Conservation (phyloP, 1,284 basidiomycete species). For the Singerocomus inundabilis region DNA sequence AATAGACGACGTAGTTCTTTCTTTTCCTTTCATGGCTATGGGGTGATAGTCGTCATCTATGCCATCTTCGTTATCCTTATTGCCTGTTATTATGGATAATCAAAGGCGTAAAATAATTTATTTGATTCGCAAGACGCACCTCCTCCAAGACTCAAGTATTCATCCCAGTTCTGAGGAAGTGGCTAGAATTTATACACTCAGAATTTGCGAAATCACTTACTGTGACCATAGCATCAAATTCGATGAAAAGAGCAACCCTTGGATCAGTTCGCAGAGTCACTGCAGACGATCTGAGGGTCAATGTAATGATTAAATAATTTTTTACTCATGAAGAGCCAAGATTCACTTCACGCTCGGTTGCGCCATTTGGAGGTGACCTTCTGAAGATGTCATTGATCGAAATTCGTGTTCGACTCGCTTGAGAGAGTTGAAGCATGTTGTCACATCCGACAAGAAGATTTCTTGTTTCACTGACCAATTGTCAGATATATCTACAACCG, state of each 20-base stretch:
- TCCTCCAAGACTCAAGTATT: constrained; percentile 48
- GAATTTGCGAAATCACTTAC: constrained; percentile 41
- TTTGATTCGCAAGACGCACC: constrained; percentile 6
- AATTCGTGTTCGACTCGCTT: constrained; percentile 73
- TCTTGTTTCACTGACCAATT: constrained; percentile 72
- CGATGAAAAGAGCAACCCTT: constrained; percentile 48
- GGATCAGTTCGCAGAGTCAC: constrained; percentile 62
- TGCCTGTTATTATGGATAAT: constrained; percentile 8
- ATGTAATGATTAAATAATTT: neutral
- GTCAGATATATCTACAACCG: neutral
- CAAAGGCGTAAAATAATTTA: neutral
- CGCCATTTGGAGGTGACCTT: constrained; percentile 62
- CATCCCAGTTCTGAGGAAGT: constrained; percentile 60
- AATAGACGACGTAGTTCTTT: constrained; percentile 30
- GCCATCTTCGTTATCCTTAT: constrained; percentile 25
- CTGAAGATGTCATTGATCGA: constrained; percentile 41
- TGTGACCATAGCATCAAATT: constrained; percentile 65
- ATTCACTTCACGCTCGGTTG: constrained; percentile 62
- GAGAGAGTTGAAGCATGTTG: constrained; percentile 67
- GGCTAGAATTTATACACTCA: neutral
- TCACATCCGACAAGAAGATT: constrained; percentile 76
- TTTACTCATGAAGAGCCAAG: neutral
- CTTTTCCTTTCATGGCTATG: constrained; percentile 35
- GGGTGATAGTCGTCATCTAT: constrained; percentile 53
- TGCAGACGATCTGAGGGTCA: constrained; percentile 48